Evolutionary conservation across 2,329 filamentous ascomycete genomes (phyloP).

Genomic region (Fusarium chuoi): DNA sequence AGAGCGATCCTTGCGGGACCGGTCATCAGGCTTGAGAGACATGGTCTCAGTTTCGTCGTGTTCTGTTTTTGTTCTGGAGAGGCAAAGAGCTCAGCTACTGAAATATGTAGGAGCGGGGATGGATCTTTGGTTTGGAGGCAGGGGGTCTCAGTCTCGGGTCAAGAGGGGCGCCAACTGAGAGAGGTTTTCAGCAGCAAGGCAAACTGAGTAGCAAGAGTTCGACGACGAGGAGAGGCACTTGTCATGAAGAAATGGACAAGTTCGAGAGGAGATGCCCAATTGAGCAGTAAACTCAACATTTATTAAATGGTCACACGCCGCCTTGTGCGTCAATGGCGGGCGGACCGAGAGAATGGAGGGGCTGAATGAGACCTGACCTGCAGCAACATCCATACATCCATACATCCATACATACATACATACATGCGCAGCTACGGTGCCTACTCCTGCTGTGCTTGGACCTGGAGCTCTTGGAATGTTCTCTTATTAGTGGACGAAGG

Average conservation of each 20-base stretch:
- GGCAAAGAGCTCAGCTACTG: slow-evolving; percentile 6
- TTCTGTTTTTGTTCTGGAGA: slow-evolving; percentile 2
- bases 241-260: slow-evolving; percentile 7
- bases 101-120: slow-evolving; percentile 26
- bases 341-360: slow-evolving; percentile 31
- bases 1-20: slow-evolving; percentile 57
- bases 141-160: not conserved
- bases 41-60: slow-evolving; percentile 48
- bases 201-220: not conserved
- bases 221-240: not conserved
- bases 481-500: slow-evolving; percentile 4
- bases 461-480: slow-evolving; percentile 18
- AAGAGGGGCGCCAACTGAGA: not conserved
- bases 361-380: slow-evolving; percentile 41
- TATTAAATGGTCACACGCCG: slow-evolving; percentile 19
- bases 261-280: slow-evolving; percentile 16
- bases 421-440: not conserved
- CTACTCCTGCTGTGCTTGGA: not conserved
- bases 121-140: slow-evolving; percentile 25
- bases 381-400: slow-evolving; percentile 12
- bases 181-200: not conserved
- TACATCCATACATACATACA: too few species aligned
- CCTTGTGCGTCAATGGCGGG: slow-evolving; percentile 27
- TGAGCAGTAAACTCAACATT: slow-evolving; percentile 10
- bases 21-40: slow-evolving; percentile 63